Percentiles rank a stretch among this genome's conserved stretches.
Evolutionary conservation across 2,329 filamentous ascomycete species (phyloP).

Genomic region (Hypoxylon sp.): DNA sequence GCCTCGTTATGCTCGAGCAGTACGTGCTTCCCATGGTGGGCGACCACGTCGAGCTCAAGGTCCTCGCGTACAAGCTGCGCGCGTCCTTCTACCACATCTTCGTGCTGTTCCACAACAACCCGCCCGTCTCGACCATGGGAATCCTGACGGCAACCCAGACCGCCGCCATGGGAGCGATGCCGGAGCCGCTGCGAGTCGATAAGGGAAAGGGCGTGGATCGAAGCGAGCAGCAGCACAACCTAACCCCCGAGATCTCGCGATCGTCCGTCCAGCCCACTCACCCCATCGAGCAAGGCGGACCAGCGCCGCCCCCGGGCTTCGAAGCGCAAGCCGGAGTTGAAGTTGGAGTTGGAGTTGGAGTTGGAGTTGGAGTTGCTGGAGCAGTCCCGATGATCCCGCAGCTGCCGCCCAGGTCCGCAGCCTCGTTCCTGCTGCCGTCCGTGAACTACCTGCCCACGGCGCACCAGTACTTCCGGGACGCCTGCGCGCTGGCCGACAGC

Average conservation of each 20-base stretch:
- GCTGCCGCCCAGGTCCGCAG: slow-evolving; percentile 52
- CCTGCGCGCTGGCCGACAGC: slow-evolving; percentile 75
- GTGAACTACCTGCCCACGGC: slow-evolving; percentile 86
- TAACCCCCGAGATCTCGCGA: slow-evolving; percentile 50
- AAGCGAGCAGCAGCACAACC: slow-evolving; percentile 38
- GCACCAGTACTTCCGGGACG: slow-evolving; percentile 80
- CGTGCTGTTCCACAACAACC: slow-evolving; percentile 93
- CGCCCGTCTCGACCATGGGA: slow-evolving; percentile 72
- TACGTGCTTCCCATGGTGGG: slow-evolving; percentile 87
- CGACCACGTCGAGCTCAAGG: slow-evolving; percentile 82
- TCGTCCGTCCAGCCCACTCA: slow-evolving; percentile 59
- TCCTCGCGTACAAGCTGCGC: slow-evolving; percentile 88
- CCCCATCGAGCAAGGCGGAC: slow-evolving; percentile 62
- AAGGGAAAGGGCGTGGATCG: slow-evolving; percentile 61
- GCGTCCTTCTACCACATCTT: slow-evolving; percentile 98
- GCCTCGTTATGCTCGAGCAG: slow-evolving; percentile 84
- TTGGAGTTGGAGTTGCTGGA: too few species aligned
- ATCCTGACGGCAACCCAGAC: slow-evolving; percentile 43
- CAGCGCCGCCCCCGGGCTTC: slow-evolving; percentile 66
- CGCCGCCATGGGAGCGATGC: slow-evolving; percentile 2
- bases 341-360: too few species aligned
- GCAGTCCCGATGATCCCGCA: slow-evolving; percentile 2
- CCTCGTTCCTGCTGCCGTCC: slow-evolving; percentile 81
- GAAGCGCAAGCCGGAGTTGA: too few species aligned
- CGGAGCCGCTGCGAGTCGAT: slow-evolving; percentile 45